Base-by-base conservation (phyloP, 148 eudicot genomes). In the Diospyros kaki region DNA sequence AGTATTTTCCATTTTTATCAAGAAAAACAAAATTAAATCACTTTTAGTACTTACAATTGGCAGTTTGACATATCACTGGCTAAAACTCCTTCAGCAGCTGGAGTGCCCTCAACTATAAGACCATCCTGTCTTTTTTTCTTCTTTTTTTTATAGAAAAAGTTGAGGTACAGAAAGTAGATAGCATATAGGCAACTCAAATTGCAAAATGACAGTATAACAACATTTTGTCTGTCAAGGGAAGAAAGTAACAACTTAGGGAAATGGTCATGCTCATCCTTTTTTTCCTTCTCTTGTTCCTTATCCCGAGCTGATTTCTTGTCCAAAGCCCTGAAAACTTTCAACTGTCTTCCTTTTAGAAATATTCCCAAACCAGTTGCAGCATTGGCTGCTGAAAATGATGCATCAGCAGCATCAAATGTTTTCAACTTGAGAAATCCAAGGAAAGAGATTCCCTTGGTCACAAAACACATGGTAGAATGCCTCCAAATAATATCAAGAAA, bases 21-120 rank as follows among this genome's bases (percentile, higher is more conserved):
- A 2, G 28, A 61, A 60, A 50, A 73, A 28, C 12, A 63, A 51
- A 17, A 4, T 42, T 10, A 18, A 6, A 69, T 0, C 11, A 9
- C 9, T 44, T 52, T 6, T 51, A n/a, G 12, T 18, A 82, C 97
- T 91, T 85, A 95, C 99, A 54, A 46, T 84, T 89, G 90, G 71
- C 99, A 94, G 81, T 93, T 95, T 60, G 82, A 73, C 89, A 89
- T 76, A 81, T 95, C 99, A 67, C 81, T 86, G 4, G 84, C 84
- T 51, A 98, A 93, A 87, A 95, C 94, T 59, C 99, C 99, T 87
- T 85, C 89, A 53, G 98, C 97, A 79, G 99, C 98, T 62, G 97
- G 89, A 59, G 97, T 89, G 55, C 91, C 97, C 88, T 95, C 97
- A 60, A 85, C 56, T 75, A 95, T 95, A 72, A 91, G 87, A 72